phyloP scores from a whole-genome alignment of 805 yeast genomes.

The Starmerella floris region DNA sequence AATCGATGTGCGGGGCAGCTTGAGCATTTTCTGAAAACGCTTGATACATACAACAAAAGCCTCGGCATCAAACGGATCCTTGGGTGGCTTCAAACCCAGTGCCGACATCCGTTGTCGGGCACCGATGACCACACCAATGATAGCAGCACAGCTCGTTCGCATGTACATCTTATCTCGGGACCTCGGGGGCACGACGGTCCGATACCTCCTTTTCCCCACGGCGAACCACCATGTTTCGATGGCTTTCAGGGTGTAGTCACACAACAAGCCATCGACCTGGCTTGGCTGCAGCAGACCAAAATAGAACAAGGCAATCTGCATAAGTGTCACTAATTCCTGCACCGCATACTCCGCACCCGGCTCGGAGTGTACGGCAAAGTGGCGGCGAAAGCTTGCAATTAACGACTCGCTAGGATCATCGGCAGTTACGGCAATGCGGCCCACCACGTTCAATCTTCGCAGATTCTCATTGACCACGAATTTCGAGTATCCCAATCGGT shows the following conservation, averaged over 20 bases:
- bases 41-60: constrained; percentile 53
- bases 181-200: constrained; percentile 13
- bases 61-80: constrained; percentile 73
- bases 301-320: constrained; percentile 67
- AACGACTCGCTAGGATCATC: constrained; percentile 56
- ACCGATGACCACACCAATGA: constrained; percentile 63
- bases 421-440: constrained; percentile 66
- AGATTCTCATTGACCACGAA: constrained; percentile 68
- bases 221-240: constrained; percentile 69
- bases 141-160: constrained; percentile 50
- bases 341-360: constrained; percentile 50
- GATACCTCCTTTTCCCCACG: constrained; percentile 37
- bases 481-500: constrained; percentile 33
- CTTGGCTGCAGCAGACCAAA: constrained; percentile 57
- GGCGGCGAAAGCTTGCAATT: constrained; percentile 66
- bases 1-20: constrained; percentile 38
- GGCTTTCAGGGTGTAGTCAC: constrained; percentile 63
- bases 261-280: constrained; percentile 73
- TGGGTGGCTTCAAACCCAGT: constrained; percentile 45
- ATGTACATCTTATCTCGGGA: constrained; percentile 17
- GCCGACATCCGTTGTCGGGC: constrained; percentile 51
- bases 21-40: constrained; percentile 63
- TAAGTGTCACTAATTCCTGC: constrained; percentile 54
- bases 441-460: constrained; percentile 66
- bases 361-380: constrained; percentile 45